These are phyloP conservation scores for Leccinum subgranulosum DNA, from an alignment of 768 basidiomycete species.

Conservation along the genomic window DNA sequence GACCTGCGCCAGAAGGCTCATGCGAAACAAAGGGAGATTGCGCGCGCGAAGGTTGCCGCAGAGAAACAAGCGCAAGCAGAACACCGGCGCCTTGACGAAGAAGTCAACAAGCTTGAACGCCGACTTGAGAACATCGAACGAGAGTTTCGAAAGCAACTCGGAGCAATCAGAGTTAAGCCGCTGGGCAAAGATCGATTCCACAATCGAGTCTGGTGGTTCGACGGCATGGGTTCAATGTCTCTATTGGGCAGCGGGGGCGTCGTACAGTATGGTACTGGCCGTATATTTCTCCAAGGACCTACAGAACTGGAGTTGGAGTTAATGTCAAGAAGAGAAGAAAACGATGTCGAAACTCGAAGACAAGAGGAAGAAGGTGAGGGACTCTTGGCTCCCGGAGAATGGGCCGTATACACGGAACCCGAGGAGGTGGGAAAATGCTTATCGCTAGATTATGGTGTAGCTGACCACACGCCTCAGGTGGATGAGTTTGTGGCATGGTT, in stretches of 20 bases:
- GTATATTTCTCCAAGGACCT: conserved; percentile 91
- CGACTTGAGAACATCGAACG: conserved; percentile 85
- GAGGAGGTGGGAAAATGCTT: conserved; percentile 65
- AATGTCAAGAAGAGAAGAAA: conserved; percentile 55
- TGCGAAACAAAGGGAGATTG: conserved; percentile 79
- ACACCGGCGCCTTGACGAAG: conserved; percentile 82
- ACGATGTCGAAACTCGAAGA: conserved; percentile 54
- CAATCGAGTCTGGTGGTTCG: conserved; percentile 98
- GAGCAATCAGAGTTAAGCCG: conserved; percentile 82
- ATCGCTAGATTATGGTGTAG: neutral
- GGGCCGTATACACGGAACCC: conserved; percentile 85
- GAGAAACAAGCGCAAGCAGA: conserved; percentile 81
- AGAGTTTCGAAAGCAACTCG: conserved; percentile 88
- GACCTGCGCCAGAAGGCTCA: conserved; percentile 52
- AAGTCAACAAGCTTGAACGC: conserved; percentile 78
- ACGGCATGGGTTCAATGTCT: conserved; percentile 86
- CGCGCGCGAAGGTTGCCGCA: conserved; percentile 72
- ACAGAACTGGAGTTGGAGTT: conserved; percentile 76
- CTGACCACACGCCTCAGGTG: conserved; percentile 46
- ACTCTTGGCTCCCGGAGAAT: conserved; percentile 71
- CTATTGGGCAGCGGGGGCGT: conserved; percentile 76
- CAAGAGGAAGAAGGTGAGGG: conserved; percentile 81
- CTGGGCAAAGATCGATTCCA: conserved; percentile 91
- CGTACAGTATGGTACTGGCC: conserved; percentile 82
- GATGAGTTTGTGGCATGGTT: conserved; percentile 86